Evolutionary conservation across 225 moss, liverwort and hornwort genomes (phyloP).

Genomic region (Anthoceros angustus): DNA sequence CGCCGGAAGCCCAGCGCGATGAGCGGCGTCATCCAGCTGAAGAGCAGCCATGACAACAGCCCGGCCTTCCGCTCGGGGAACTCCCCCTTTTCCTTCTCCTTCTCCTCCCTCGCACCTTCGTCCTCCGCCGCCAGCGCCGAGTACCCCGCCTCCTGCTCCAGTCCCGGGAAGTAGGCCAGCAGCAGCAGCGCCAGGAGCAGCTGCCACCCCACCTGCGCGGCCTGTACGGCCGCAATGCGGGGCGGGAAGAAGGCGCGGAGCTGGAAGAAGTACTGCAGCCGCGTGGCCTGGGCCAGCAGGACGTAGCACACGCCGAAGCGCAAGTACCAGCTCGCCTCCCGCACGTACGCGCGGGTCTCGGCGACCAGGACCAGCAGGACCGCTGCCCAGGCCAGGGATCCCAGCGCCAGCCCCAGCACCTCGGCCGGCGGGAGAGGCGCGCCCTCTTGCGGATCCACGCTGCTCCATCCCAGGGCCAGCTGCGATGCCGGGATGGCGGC

Average conservation of each 20-base stretch:
- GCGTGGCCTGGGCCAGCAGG: slow-evolving; percentile 23
- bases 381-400: slow-evolving; percentile 8
- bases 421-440: slow-evolving; percentile 23
- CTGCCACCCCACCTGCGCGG: slow-evolving; percentile 14
- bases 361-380: slow-evolving; percentile 10
- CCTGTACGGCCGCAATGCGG: slow-evolving; percentile 10
- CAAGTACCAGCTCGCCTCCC: slow-evolving; percentile 20
- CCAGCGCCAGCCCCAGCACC: slow-evolving; percentile 8
- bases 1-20: slow-evolving; percentile 22
- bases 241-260: slow-evolving; percentile 17
- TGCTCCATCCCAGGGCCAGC: slow-evolving; percentile 10
- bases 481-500: slow-evolving; percentile 13
- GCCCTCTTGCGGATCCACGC: slow-evolving; percentile 16
- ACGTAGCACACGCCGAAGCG: slow-evolving; percentile 18
- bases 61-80: slow-evolving; percentile 19
- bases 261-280: slow-evolving; percentile 14
- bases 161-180: slow-evolving; percentile 16
- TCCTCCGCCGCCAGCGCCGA: slow-evolving; percentile 14
- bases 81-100: slow-evolving; percentile 11
- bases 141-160: slow-evolving; percentile 20
- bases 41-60: slow-evolving; percentile 10
- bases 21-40: slow-evolving; percentile 23
- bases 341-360: slow-evolving; percentile 15
- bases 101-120: slow-evolving; percentile 10
- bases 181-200: slow-evolving; percentile 18